phyloP scores from a whole-genome alignment of 306 rosid genomes.

The Sicyos edulis region DNA sequence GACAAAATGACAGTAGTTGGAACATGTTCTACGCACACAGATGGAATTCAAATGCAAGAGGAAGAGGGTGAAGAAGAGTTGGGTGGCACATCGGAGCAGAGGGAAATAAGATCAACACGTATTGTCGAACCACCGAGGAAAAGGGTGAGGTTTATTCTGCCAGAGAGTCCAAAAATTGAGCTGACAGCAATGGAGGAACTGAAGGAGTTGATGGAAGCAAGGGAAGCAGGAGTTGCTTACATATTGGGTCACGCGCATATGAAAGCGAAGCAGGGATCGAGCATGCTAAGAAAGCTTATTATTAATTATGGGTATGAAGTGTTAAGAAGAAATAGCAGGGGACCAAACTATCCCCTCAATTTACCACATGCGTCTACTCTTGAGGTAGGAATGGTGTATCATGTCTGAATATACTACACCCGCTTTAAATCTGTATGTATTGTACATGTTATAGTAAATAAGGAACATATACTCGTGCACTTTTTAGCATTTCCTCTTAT shows the following conservation, averaged over 20 bases:
- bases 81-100: background rate
- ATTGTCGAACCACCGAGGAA: background rate
- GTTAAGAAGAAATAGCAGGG: constrained; percentile 14
- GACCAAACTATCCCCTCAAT: constrained; percentile 1
- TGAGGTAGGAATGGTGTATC: constrained; percentile 13
- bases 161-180: constrained; percentile 16
- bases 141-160: constrained; percentile 11
- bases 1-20: constrained; percentile 20
- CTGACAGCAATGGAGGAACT: constrained; percentile 4
- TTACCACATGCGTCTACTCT: constrained; percentile 14
- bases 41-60: constrained; percentile 17
- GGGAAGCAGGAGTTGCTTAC: constrained; percentile 16
- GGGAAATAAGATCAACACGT: constrained; percentile 13
- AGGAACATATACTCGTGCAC: too few relatives aligned
- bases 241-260: constrained; percentile 11
- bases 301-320: constrained; percentile 12
- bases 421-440: background rate
- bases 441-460: background rate
- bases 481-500: too few relatives aligned
- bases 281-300: constrained; percentile 11
- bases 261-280: constrained; percentile 12
- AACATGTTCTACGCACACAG: constrained; percentile 2
- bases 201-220: constrained; percentile 10
- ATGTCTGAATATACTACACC: background rate
- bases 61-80: background rate